Evolutionary conservation across 2,329 filamentous ascomycete genomes (phyloP).

Genomic region (Penicillium concentricum): DNA sequence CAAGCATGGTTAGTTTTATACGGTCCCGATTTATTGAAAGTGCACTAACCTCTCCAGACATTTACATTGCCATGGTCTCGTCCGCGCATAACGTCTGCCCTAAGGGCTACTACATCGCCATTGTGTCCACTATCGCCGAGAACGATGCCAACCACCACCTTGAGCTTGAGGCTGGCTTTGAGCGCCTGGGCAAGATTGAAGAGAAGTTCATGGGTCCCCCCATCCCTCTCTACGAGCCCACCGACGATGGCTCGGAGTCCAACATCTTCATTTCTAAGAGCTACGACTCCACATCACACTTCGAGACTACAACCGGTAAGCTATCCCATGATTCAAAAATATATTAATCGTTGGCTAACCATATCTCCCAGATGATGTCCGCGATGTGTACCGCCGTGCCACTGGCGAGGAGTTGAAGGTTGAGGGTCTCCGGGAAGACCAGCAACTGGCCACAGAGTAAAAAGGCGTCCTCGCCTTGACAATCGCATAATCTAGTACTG

Average conservation of each 20-base stretch:
- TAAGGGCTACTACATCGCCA: slow-evolving; percentile 98
- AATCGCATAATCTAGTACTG: slow-evolving; percentile 28
- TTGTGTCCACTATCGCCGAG: slow-evolving; percentile 96
- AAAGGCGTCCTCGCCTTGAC: slow-evolving; percentile 9
- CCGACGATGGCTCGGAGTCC: slow-evolving; percentile 77
- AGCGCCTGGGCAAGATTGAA: slow-evolving; percentile 88
- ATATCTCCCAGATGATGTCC: slow-evolving; percentile 72
- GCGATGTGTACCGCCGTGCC: slow-evolving; percentile 84
- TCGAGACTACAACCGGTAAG: slow-evolving; percentile 77
- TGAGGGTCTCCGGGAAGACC: slow-evolving; percentile 77
- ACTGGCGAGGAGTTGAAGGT: slow-evolving; percentile 84
- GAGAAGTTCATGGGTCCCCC: slow-evolving; percentile 95
- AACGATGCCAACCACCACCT: slow-evolving; percentile 88
- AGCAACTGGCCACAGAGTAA: slow-evolving; percentile 42
- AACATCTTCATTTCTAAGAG: slow-evolving; percentile 98
- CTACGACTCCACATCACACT: slow-evolving; percentile 97
- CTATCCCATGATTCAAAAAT: background rate
- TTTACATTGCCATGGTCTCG: slow-evolving; percentile 95
- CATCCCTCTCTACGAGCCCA: slow-evolving; percentile 90
- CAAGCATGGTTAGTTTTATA: slow-evolving; percentile 74
- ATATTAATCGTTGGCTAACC: slow-evolving; percentile 3
- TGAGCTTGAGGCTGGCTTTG: slow-evolving; percentile 87
- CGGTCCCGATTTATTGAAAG: background rate
- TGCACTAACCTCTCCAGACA: slow-evolving; percentile 58
- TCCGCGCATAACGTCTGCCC: slow-evolving; percentile 97